These are phyloP conservation scores for Sporothrix pallida DNA, from an alignment of 2,329 filamentous ascomycete species.

Conservation along the genomic window DNA sequence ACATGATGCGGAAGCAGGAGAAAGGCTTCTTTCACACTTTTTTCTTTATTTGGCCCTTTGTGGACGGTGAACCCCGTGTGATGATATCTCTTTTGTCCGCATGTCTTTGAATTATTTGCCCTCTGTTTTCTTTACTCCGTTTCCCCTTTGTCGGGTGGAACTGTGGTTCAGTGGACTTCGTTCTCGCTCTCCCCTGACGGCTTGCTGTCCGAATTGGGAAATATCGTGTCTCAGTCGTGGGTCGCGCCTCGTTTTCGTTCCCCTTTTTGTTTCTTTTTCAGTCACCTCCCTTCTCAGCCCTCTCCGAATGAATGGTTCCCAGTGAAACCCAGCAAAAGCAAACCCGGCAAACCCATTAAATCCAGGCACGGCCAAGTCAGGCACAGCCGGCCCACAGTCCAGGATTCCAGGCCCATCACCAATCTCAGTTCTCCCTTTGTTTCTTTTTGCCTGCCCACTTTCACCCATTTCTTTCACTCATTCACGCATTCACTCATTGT, in stretches of 20 bases:
- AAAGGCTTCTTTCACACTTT: neutral
- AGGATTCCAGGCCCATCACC: neutral
- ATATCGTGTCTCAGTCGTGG: slow-evolving; percentile 13
- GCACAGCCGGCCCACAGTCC: slow-evolving; percentile 8
- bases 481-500: neutral
- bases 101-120: no score
- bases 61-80: slow-evolving; percentile 26
- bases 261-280: slow-evolving; percentile 2
- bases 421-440: neutral
- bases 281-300: slow-evolving; percentile 1
- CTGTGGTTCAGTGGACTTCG: neutral
- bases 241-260: neutral
- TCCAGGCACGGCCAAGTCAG: neutral
- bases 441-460: no score
- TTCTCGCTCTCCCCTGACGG: slow-evolving; percentile 10
- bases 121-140: neutral
- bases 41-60: neutral
- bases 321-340: neutral
- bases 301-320: neutral
- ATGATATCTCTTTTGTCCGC: neutral
- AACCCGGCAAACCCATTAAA: no score
- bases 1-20: neutral
- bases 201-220: slow-evolving; percentile 23
- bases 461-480: no score
- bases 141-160: slow-evolving; percentile 4